These are phyloP conservation scores for Lineolata rhizophorae DNA, from an alignment of 495 filamentous ascomycete species.

Conservation along the genomic window DNA sequence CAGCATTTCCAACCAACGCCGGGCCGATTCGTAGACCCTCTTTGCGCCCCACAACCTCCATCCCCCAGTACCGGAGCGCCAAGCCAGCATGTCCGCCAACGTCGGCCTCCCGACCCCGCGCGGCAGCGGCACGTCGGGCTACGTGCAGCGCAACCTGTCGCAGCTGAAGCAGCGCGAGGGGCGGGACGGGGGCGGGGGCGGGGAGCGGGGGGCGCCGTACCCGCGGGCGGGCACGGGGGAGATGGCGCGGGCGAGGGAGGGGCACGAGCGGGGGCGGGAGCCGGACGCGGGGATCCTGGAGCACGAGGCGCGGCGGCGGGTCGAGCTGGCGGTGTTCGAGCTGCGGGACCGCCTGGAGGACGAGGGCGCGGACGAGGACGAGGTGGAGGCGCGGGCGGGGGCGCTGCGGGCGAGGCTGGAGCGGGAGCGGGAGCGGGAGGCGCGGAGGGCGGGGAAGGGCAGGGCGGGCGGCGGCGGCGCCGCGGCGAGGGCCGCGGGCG, in stretches of 20 bases:
- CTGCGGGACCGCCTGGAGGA: slow-evolving; percentile 78
- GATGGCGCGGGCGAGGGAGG: slow-evolving; percentile 37
- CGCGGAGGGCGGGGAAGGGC: too few species aligned
- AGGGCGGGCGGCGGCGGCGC: too few species aligned
- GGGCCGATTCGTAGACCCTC: too few species aligned
- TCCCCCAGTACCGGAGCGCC: too few species aligned
- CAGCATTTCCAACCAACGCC: too few species aligned
- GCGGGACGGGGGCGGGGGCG: slow-evolving; percentile 34
- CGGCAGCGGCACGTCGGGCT: slow-evolving; percentile 87
- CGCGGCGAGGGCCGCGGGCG: too few species aligned
- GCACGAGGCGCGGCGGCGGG: slow-evolving; percentile 70
- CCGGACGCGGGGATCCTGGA: slow-evolving; percentile 84
- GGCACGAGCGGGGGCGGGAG: too few species aligned
- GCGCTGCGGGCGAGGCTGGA: slow-evolving; percentile 40
- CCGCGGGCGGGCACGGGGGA: slow-evolving; percentile 39
- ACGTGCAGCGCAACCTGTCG: slow-evolving; percentile 87
- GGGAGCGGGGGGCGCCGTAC: slow-evolving; percentile 31
- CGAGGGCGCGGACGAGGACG: slow-evolving; percentile 61
- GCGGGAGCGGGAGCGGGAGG: slow-evolving; percentile 24
- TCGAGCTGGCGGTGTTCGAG: slow-evolving; percentile 85
- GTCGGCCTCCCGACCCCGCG: slow-evolving; percentile 91
- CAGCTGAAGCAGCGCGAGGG: slow-evolving; percentile 59
- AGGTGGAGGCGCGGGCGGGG: slow-evolving; percentile 47
- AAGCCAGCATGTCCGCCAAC: slow-evolving; percentile 73
- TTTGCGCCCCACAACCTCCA: too few species aligned